Evolutionary conservation across 352 stramenopile genomes (phyloP).

Genomic region (Phytophthora sojae): DNA sequence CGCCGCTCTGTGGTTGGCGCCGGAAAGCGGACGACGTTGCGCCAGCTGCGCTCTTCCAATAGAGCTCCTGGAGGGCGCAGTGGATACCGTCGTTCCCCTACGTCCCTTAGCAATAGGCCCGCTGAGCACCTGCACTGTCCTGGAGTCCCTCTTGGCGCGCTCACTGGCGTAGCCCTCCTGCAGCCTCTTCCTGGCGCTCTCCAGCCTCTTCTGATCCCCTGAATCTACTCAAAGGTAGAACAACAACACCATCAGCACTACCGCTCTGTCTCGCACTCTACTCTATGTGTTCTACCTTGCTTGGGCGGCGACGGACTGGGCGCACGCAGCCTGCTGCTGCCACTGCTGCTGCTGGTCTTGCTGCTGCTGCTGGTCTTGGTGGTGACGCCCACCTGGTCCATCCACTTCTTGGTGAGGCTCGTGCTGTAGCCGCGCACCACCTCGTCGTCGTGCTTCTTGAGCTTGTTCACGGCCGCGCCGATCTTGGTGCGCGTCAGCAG

Average conservation of each 20-base stretch:
- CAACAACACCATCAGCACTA: background rate
- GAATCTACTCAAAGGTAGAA: conserved; percentile 21
- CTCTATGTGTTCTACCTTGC: conserved; percentile 26
- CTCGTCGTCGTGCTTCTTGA: conserved; percentile 88
- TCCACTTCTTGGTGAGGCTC: conserved; percentile 89
- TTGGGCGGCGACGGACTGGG: conserved; percentile 42
- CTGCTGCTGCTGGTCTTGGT: background rate
- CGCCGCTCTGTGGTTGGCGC: conserved; percentile 22
- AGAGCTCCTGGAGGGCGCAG: conserved; percentile 61
- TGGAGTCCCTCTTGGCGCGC: conserved; percentile 71
- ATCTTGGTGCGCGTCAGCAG: conserved; percentile 83
- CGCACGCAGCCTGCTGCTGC: background rate
- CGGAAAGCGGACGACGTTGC: conserved; percentile 42
- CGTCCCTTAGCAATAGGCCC: conserved; percentile 61
- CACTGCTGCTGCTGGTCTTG: conserved; percentile 10
- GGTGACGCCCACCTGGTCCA: conserved; percentile 67
- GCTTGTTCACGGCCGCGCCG: conserved; percentile 82
- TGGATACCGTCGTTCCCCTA: conserved; percentile 71
- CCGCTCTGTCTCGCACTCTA: background rate
- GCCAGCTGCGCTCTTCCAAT: conserved; percentile 48
- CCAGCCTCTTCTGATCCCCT: conserved; percentile 57
- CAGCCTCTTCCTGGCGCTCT: conserved; percentile 76
- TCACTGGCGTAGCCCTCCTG: conserved; percentile 80
- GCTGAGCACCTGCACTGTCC: conserved; percentile 78
- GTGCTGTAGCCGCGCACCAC: conserved; percentile 82